A percentile compares a stretch with the other conserved stretches of the same genome.
These are phyloP conservation scores for Paecilomyces fulvus DNA, from an alignment of 2,329 filamentous ascomycete genomes.

Conservation along the genomic window DNA sequence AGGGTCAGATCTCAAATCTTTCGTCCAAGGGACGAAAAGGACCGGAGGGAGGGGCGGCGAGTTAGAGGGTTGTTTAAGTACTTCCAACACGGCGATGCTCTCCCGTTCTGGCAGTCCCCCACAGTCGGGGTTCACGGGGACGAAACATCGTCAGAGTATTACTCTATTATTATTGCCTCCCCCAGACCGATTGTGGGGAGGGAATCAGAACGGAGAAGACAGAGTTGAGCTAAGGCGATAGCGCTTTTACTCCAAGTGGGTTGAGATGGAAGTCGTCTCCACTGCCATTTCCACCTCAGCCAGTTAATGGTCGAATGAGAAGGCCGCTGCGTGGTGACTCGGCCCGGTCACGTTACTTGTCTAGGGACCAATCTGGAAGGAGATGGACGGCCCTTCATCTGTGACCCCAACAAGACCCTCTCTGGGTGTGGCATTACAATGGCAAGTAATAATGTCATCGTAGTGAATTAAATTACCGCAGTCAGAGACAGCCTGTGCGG, in stretches of 20 bases:
- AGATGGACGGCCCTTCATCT: no score
- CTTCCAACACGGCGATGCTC: not conserved
- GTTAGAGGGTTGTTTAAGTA: constrained; percentile 23
- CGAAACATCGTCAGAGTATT: constrained; percentile 3
- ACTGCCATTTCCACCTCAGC: constrained; percentile 12
- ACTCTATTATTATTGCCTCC: constrained; percentile 18
- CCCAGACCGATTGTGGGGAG: constrained; percentile 13
- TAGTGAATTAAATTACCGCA: no score
- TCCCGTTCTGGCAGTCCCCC: not conserved
- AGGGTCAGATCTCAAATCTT: constrained; percentile 5
- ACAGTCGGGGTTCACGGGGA: constrained; percentile 1
- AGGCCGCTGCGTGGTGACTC: constrained; percentile 7
- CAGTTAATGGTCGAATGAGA: not conserved
- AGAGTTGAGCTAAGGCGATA: no score
- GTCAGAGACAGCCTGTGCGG: no score
- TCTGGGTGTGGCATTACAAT: no score
- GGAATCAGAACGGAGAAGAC: no score
- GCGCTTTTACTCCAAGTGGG: no score
- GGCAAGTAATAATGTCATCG: no score
- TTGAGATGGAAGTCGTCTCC: constrained; percentile 8
- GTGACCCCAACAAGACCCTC: no score
- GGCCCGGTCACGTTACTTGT: constrained; percentile 19
- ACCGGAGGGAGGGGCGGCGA: not conserved
- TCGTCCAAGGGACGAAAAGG: constrained; percentile 2
- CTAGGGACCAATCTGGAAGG: not conserved